Percentiles rank a stretch among this genome's conserved stretches.
These are phyloP conservation scores for Fragaria vesca DNA, from an alignment of 306 rosid genomes.

Conservation along the genomic window DNA sequence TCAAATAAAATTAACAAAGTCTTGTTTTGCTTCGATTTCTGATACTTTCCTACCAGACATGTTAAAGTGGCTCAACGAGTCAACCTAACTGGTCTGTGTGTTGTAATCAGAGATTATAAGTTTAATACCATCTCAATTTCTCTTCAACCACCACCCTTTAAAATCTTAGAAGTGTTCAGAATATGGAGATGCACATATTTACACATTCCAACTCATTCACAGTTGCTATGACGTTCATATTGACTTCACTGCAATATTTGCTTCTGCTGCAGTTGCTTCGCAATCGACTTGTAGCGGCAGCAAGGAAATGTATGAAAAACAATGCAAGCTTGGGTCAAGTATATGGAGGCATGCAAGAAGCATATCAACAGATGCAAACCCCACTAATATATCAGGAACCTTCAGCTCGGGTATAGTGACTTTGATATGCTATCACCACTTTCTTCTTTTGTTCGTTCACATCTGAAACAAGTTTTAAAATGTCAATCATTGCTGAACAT, in stretches of 20 bases:
- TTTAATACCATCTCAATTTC: neutral
- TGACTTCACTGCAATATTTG: conserved; percentile 8
- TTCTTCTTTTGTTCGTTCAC: neutral
- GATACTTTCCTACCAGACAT: neutral
- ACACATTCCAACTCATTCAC: neutral
- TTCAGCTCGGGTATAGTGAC: conserved; percentile 42
- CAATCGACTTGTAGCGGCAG: conserved; percentile 52
- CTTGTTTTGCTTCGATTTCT: neutral
- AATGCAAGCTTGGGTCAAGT: conserved; percentile 63
- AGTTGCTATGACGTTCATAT: neutral
- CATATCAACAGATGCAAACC: conserved; percentile 70
- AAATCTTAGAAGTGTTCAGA: neutral
- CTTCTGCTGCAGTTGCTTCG: conserved; percentile 54
- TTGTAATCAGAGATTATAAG: neutral
- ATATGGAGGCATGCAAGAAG: conserved; percentile 70
- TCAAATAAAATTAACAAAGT: neutral
- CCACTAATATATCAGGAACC: conserved; percentile 56
- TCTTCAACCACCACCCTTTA: neutral
- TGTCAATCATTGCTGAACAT: conserved; percentile 15
- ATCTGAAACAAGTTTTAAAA: neutral
- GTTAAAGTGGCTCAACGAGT: neutral
- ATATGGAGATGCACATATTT: neutral
- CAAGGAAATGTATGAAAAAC: conserved; percentile 49
- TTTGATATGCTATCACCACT: conserved; percentile 5
- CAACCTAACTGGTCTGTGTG: neutral